Base-by-base conservation (phyloP, 306 rosid genomes). In the Prunus dulcis region DNA sequence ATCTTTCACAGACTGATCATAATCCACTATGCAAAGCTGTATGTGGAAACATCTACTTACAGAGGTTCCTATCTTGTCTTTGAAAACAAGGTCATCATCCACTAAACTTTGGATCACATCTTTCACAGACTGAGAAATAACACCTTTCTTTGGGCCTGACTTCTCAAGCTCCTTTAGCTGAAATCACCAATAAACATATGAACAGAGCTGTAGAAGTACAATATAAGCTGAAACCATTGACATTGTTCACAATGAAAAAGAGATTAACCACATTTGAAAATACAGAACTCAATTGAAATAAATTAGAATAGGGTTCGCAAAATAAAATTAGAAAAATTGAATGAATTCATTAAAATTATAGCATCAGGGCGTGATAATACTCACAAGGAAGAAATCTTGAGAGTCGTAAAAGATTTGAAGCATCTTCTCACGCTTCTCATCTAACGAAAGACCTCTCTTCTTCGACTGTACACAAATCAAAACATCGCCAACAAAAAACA, bases 141-240 rank as follows among this genome's bases (percentile, higher is more conserved):
- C 98, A 74, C 98, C 98, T 79, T 88, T 95, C 81, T 49, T 90
- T 52, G 97, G 98, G 20, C 96, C 97, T 83, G 77, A 80, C 82
- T 92, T 95, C 91, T 95, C 97, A 53, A 95, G 97, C 86, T 92
- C 98, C 91, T 95, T 95, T 12, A 92, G 97, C 98, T 95, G 78
- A 80, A 88, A 81, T 28, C 64, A 69, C n/a, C 30, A 58, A 10
- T 9, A 32, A 70, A n/a, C n/a, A 58, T 41, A 6, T 3, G 51
- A 38, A 14, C n/a, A 9, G 23, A 9, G n/a, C 12, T 11, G 13
- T 0, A 3, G 23, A 12, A 43, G 13, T 0, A 3, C 38, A 12
- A 23, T 10, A 3, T 11, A 52, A n/a, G 8, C 27, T 1, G n/a
- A 27, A 30, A 27, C 0, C 7, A 14, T 43, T 20, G 0, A 3